phyloP scores from a whole-genome alignment of 2,329 filamentous ascomycete genomes.

The Fusarium brachygibbosum region DNA sequence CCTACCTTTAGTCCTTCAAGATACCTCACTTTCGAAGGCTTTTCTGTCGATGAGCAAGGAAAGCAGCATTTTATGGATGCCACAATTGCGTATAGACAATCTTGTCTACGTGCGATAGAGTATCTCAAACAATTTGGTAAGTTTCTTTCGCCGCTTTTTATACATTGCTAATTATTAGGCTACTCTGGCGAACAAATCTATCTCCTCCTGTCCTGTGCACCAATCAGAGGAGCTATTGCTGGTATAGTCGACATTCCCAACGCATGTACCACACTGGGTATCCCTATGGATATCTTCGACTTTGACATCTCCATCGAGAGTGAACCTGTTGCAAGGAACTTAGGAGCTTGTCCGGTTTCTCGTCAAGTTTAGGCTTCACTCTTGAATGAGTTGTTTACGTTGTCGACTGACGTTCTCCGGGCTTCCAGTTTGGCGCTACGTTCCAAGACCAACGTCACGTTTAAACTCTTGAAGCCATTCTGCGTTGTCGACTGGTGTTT shows the following conservation, averaged over 20 bases:
- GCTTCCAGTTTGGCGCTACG: no score
- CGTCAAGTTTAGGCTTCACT: not conserved
- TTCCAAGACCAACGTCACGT: slow-evolving; percentile 39
- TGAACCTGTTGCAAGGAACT: slow-evolving; percentile 57
- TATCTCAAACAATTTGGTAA: slow-evolving; percentile 55
- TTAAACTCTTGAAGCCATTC: slow-evolving; percentile 44
- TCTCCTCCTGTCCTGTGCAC: slow-evolving; percentile 85
- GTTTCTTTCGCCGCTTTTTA: rapidly evolving
- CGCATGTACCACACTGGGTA: slow-evolving; percentile 86
- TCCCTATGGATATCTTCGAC: slow-evolving; percentile 95
- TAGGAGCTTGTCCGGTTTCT: slow-evolving; percentile 45
- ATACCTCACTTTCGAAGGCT: slow-evolving; percentile 71
- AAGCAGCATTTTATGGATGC: slow-evolving; percentile 93
- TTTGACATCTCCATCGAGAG: slow-evolving; percentile 84
- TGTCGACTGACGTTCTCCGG: no score
- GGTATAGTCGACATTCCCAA: slow-evolving; percentile 94
- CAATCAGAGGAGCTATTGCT: slow-evolving; percentile 88
- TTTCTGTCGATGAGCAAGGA: slow-evolving; percentile 87
- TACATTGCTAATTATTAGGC: slow-evolving; percentile 22
- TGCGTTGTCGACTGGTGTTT: slow-evolving; percentile 42
- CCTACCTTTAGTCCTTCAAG: slow-evolving; percentile 36
- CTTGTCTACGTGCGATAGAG: slow-evolving; percentile 68
- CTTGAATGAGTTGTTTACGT: no score
- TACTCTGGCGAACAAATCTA: slow-evolving; percentile 84
- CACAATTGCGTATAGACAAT: slow-evolving; percentile 88